Base-by-base conservation (phyloP, 768 basidiomycete species). In the Daedaleopsis sinensis region DNA sequence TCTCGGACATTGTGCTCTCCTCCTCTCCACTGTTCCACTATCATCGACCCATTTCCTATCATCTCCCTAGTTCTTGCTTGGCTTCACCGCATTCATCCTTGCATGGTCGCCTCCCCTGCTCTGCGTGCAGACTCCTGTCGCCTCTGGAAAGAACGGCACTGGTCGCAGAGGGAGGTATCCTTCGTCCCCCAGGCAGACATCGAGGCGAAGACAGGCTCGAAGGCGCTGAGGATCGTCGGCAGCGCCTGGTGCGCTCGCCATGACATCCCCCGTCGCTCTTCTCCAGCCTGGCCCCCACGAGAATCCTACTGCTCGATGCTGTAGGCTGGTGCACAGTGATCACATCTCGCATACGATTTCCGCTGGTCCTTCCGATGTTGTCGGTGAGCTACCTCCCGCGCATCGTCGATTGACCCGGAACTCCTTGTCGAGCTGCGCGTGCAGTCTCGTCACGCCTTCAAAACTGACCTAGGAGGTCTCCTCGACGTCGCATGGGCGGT, bases 401-500 rank as follows among this genome's bases (percentile, higher is more conserved):
- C 75, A 76, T 80, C 73, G 79, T 79, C 73, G 79, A 81, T 81
- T 76, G 78, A 49, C 23, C 47, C 49, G 37, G 52, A 50, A 21
- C 23, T 43, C 52, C 57, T 19, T 42, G 18, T 10, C 44, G 55
- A 59, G 43, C 50, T 49, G 47, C 57, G 57, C 61, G 24, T 63
- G 62, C 62, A 44, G 37, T 59, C 62, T 55, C 57, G 57, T 58
- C 47, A 52, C 42, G 43, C 51, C 38, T 35, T 38, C 19, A 35
- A 46, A 55, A 37, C 52, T 36, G 61, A 54, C 48, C 47, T 24
- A 36, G 50, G 51, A n/a, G 39, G 10, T 47, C 44, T 44, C 46
- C 43, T 58, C 21, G 16, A 23, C 46, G 51, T 51, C 16, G 27
- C 50, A 37, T 46, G 39, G 55, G 43, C 49, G 42, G 62, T 44